Percentiles rank a stretch among this genome's conserved stretches.
Conservation (phyloP, 106 monocot genomes). For the Narthecium ossifragum region DNA sequence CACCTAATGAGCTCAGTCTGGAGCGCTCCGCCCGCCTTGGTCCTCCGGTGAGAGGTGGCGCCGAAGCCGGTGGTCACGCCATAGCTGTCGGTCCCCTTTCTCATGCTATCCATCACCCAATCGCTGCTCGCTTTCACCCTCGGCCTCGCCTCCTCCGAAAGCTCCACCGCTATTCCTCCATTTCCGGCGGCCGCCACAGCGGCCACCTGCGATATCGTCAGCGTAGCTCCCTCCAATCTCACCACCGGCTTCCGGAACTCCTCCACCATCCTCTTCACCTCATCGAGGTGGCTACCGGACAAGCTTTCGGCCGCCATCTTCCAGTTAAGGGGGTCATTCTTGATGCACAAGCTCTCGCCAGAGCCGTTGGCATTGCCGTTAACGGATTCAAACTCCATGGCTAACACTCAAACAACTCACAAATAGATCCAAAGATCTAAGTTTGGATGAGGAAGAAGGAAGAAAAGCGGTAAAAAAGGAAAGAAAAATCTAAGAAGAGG, state of each 20-base stretch:
- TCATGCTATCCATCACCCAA: slow-evolving; percentile 61
- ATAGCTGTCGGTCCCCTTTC: slow-evolving; percentile 52
- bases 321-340: slow-evolving; percentile 44
- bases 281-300: slow-evolving; percentile 54
- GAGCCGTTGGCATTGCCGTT: not conserved
- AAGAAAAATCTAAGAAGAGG: not conserved
- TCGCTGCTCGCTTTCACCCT: slow-evolving; percentile 59
- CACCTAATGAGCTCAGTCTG: slow-evolving; percentile 70
- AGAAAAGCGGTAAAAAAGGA: not conserved
- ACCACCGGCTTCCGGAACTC: slow-evolving; percentile 34
- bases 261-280: slow-evolving; percentile 56
- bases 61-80: slow-evolving; percentile 78
- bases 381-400: not conserved
- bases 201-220: slow-evolving; percentile 51
- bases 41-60: slow-evolving; percentile 59
- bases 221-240: slow-evolving; percentile 35
- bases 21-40: slow-evolving; percentile 48
- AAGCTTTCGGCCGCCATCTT: slow-evolving; percentile 29
- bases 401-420: not conserved
- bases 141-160: slow-evolving; percentile 33
- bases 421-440: not conserved
- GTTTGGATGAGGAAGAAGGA: not conserved
- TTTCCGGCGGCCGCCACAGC: slow-evolving; percentile 28
- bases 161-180: slow-evolving; percentile 29
- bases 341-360: not conserved